These are phyloP conservation scores for Viridothelium virens DNA, from an alignment of 495 filamentous ascomycete genomes.

Conservation along the genomic window DNA sequence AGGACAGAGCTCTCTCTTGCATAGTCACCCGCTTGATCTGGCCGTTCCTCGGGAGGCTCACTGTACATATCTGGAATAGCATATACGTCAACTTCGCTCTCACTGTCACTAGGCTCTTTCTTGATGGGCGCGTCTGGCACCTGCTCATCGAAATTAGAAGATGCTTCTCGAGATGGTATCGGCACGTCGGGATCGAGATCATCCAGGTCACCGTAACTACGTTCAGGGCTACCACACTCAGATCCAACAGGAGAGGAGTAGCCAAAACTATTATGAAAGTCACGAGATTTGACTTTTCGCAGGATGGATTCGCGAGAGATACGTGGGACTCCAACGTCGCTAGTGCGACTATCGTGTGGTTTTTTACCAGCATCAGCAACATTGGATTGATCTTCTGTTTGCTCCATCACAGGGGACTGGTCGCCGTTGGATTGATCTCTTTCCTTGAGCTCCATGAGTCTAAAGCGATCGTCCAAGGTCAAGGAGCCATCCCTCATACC, in stretches of 20 bases:
- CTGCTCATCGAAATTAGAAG: slow-evolving; percentile 45
- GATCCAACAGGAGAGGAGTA: slow-evolving; percentile 36
- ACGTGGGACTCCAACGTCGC: slow-evolving; percentile 41
- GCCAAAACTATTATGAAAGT: slow-evolving; percentile 57
- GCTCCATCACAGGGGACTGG: slow-evolving; percentile 27
- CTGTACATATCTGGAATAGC: slow-evolving; percentile 59
- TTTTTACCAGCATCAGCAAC: not conserved
- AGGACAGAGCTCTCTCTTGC: slow-evolving; percentile 36
- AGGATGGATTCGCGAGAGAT: slow-evolving; percentile 92
- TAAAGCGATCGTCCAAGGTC: slow-evolving; percentile 72
- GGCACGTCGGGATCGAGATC: slow-evolving; percentile 75
- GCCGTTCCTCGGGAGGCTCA: slow-evolving; percentile 28
- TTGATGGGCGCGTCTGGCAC: slow-evolving; percentile 60
- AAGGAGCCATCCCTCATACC: slow-evolving; percentile 60
- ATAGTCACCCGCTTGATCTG: slow-evolving; percentile 27
- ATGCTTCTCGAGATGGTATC: slow-evolving; percentile 62
- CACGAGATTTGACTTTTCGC: slow-evolving; percentile 64
- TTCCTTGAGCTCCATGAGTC: slow-evolving; percentile 72
- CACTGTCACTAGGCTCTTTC: slow-evolving; percentile 51
- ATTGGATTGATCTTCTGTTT: slow-evolving; percentile 20
- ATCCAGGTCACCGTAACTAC: slow-evolving; percentile 34
- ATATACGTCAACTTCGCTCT: slow-evolving; percentile 58
- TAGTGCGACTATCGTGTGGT: not conserved
- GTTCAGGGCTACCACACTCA: slow-evolving; percentile 24
- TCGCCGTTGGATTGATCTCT: not conserved